Evolutionary conservation across 108 stramenopile species (phyloP).

Genomic region (Stephanodiscus triporus): DNA sequence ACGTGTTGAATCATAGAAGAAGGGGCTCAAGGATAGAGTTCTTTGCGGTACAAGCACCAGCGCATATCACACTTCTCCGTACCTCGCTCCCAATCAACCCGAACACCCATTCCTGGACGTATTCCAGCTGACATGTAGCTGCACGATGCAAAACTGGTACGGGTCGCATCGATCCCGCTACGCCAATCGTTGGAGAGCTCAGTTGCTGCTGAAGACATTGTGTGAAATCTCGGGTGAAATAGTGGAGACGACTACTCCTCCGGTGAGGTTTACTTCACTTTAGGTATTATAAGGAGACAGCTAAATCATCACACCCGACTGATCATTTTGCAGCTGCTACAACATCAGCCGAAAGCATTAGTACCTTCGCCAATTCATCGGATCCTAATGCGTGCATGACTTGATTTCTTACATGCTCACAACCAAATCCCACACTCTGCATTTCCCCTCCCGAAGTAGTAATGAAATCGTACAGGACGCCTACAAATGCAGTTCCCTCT

Average conservation of each 20-base stretch:
- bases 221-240: slow-evolving; percentile 9
- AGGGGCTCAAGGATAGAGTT: too few relatives aligned
- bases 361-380: slow-evolving; percentile 26
- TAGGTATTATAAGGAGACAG: too few relatives aligned
- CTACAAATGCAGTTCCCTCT: slow-evolving; percentile 25
- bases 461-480: slow-evolving; percentile 16
- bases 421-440: slow-evolving; percentile 28
- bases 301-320: background rate
- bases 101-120: slow-evolving; percentile 24
- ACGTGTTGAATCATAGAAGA: too few relatives aligned
- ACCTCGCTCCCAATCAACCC: slow-evolving; percentile 8
- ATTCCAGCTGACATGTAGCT: slow-evolving; percentile 13
- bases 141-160: slow-evolving; percentile 23
- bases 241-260: too few relatives aligned
- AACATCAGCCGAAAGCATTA: slow-evolving; percentile 21
- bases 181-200: slow-evolving; percentile 39
- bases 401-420: slow-evolving; percentile 17
- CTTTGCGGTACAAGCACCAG: too few relatives aligned
- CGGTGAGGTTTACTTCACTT: too few relatives aligned
- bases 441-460: slow-evolving; percentile 4
- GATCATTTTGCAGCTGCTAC: background rate
- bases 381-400: slow-evolving; percentile 28
- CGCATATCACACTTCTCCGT: too few relatives aligned
- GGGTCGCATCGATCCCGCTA: slow-evolving; percentile 22
- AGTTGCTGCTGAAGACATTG: slow-evolving; percentile 33